Percentiles rank a stretch among this genome's conserved stretches.
Conservation (phyloP, 1,284 basidiomycete genomes). For the Golubevia pallescens region DNA sequence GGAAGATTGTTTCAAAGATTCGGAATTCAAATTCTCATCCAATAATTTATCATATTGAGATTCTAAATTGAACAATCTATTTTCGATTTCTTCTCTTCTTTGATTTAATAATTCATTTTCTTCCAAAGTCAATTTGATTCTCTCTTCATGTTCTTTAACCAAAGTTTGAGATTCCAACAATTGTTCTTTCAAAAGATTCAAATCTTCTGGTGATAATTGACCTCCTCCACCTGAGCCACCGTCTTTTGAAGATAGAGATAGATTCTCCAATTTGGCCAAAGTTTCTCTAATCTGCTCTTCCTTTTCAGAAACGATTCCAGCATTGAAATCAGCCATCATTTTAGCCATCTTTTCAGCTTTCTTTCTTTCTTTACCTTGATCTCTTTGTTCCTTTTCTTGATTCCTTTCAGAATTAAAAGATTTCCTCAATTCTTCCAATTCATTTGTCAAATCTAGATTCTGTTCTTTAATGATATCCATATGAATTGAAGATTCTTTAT, state of each 20-base stretch:
- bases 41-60: slow-evolving; percentile 94
- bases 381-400: slow-evolving; percentile 74
- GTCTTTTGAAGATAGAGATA: slow-evolving; percentile 62
- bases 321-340: slow-evolving; percentile 94
- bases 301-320: slow-evolving; percentile 86
- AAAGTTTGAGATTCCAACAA: slow-evolving; percentile 85
- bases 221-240: slow-evolving; percentile 8
- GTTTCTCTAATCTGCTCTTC: slow-evolving; percentile 86
- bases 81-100: slow-evolving; percentile 85
- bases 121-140: slow-evolving; percentile 85
- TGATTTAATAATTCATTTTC: slow-evolving; percentile 85
- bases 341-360: slow-evolving; percentile 99
- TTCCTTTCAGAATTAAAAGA: slow-evolving; percentile 29
- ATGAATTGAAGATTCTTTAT: slow-evolving; percentile 92
- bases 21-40: slow-evolving; percentile 50
- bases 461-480: slow-evolving; percentile 96
- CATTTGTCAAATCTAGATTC: slow-evolving; percentile 82
- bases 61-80: slow-evolving; percentile 80
- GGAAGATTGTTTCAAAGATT: too few relatives aligned
- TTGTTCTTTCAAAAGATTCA: slow-evolving; percentile 80
- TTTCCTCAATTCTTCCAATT: slow-evolving; percentile 80
- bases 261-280: slow-evolving; percentile 78
- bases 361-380: slow-evolving; percentile 90
- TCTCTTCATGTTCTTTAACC: slow-evolving; percentile 86
- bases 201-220: slow-evolving; percentile 73